A percentile compares a stretch with the other conserved stretches of the same genome.
Evolutionary conservation across 2,329 filamentous ascomycete species (phyloP).

Genomic region (Byssoonygena ceratinophila): DNA sequence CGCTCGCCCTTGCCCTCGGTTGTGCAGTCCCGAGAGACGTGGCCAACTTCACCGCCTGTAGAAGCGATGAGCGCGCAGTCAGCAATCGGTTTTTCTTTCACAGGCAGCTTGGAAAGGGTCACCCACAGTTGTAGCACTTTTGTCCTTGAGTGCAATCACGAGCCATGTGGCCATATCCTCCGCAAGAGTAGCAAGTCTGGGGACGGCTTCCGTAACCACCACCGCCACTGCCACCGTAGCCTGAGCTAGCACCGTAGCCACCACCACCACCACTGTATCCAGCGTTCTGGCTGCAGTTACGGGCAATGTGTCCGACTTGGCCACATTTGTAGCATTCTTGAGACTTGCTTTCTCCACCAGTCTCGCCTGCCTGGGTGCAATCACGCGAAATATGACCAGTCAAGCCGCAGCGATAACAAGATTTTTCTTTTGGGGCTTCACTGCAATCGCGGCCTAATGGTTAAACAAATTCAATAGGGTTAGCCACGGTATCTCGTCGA

Average conservation of each 20-base stretch:
- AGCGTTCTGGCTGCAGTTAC: constrained; percentile 46
- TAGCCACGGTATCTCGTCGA: constrained; percentile 11
- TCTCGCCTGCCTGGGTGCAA: constrained; percentile 38
- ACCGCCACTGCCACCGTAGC: constrained; percentile 35
- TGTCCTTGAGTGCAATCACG: constrained; percentile 97
- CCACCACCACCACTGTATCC: constrained; percentile 41
- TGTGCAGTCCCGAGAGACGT: constrained; percentile 91
- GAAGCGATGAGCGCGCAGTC: constrained; percentile 20
- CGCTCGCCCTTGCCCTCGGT: constrained; percentile 85
- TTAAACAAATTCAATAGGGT: constrained; percentile 1
- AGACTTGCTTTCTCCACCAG: constrained; percentile 41
- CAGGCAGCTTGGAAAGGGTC: constrained; percentile 1
- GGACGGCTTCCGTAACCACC: constrained; percentile 44
- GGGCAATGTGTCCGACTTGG: constrained; percentile 90
- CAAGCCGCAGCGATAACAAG: constrained; percentile 57
- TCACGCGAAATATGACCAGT: constrained; percentile 87
- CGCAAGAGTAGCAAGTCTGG: constrained; percentile 97
- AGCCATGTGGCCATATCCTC: constrained; percentile 93
- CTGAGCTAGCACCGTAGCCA: constrained; percentile 38
- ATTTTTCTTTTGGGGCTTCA: constrained; percentile 74
- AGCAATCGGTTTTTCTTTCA: constrained; percentile 4
- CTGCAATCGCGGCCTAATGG: constrained; percentile 73
- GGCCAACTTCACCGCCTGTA: constrained; percentile 71
- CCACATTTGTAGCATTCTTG: constrained; percentile 97
- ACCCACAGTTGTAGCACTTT: constrained; percentile 97